Evolutionary conservation across 768 basidiomycete genomes (phyloP).

Genomic region (Phaeotremella fagi): DNA sequence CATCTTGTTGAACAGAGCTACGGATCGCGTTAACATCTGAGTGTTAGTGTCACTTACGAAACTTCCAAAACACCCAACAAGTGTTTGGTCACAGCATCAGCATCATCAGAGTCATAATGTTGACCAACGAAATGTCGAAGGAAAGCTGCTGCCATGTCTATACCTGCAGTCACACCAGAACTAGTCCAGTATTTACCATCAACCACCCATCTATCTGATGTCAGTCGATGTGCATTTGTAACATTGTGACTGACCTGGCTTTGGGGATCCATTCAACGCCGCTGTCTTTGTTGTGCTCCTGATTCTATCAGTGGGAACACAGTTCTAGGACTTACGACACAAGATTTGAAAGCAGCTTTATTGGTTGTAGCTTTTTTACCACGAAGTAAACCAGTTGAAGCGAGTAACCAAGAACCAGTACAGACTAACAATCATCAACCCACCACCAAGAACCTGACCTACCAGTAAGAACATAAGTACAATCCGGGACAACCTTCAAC

Average conservation of each 20-base stretch:
- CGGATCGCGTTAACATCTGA: background rate
- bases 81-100: background rate
- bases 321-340: slow-evolving; percentile 7
- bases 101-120: background rate
- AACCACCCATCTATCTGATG: slow-evolving; percentile 12
- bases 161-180: slow-evolving; percentile 21
- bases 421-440: slow-evolving; percentile 13
- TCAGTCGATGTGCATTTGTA: background rate
- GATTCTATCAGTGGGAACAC: background rate
- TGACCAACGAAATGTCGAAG: slow-evolving; percentile 1
- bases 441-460: background rate
- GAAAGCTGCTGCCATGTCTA: slow-evolving; percentile 19
- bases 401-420: slow-evolving; percentile 25
- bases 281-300: slow-evolving; percentile 10
- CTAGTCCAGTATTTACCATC: slow-evolving; percentile 22
- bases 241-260: slow-evolving; percentile 9
- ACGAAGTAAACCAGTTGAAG: slow-evolving; percentile 9
- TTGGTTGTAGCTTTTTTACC: slow-evolving; percentile 24
- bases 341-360: slow-evolving; percentile 12
- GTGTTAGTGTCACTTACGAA: slow-evolving; percentile 7
- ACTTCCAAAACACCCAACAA: slow-evolving; percentile 14
- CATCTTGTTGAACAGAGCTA: slow-evolving; percentile 7
- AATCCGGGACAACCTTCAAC: slow-evolving; percentile 8
- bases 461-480: slow-evolving; percentile 19
- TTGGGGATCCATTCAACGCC: slow-evolving; percentile 17